Evolutionary conservation across 164 flowering plant species (phyloP), one percentile per base, ranked within the genome.

Genomic region (Vitis rupestris): DNA sequence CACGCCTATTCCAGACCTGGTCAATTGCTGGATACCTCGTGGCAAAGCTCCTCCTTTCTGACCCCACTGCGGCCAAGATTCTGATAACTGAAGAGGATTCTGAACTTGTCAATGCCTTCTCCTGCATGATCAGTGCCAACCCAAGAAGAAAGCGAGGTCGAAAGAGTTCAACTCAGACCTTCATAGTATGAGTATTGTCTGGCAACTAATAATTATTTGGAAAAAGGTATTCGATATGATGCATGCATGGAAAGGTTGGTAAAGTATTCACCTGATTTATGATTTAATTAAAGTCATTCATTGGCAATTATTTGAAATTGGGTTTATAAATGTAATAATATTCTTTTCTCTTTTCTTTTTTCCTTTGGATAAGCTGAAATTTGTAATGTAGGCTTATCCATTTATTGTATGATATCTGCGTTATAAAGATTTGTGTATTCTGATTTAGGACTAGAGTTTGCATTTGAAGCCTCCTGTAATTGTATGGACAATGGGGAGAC

Each of bases 1-100:
- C 98, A 4, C 84, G 75, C 30, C 81, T 92, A 3, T 84, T 73
- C 72, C 97, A 94, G 71, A 94, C 97, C 4, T 92, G 98, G 98
- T 86, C 97, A 0, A 87, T 94, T 75, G 97, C 98, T 3, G 97
- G 98, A 23, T 90, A 82, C 72, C 85, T 94, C 2, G 97, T 87
- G 74, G 81, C 93, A 16, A 92, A 94, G 72, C 92, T 80, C 61
- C 85, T 94, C 57, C 85, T 94, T 53, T 74, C 71, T 15, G 84
- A 92, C 61, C 97, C 90, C 16, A 67, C 49, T 48, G 80, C 82
- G 4, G 97, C 97, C 31, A 88, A 85, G 71, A 87, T 86, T 52
- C 75, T 92, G 14, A 79, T 79, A 11, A 85, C 78, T 10, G 87
- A 88, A 23, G 98, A 94, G 79, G 97, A 94, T 70, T 63, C 82